phyloP scores from a whole-genome alignment of 2,329 filamentous ascomycete genomes.

The Colletotrichum sidae region DNA sequence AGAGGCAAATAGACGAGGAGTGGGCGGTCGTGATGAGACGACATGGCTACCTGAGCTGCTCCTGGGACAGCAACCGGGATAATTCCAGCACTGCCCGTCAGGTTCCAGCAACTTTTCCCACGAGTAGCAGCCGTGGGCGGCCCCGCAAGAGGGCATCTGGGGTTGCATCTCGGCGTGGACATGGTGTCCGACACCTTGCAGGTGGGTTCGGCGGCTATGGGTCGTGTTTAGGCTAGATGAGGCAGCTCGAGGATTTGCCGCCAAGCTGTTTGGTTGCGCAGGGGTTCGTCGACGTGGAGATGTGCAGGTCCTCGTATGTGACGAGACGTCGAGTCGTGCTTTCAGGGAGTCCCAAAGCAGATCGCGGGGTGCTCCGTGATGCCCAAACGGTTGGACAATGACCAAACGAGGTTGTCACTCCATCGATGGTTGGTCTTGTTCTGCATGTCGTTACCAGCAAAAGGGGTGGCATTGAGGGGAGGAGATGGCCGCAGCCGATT shows the following conservation, averaged over 20 bases:
- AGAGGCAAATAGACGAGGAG: not conserved
- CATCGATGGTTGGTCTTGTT: no score
- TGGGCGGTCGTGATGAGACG: slow-evolving; percentile 1
- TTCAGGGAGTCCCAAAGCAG: no score
- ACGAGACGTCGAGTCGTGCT: no score
- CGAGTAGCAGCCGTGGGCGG: slow-evolving; percentile 18
- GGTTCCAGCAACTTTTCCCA: slow-evolving; percentile 8
- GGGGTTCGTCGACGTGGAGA: slow-evolving; percentile 17
- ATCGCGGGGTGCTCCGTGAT: no score
- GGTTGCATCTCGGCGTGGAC: not conserved
- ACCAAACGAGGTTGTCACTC: no score
- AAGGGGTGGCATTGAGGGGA: no score
- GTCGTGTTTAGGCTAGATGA: slow-evolving; percentile 27
- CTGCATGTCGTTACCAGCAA: no score
- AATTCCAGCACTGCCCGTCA: slow-evolving; percentile 15
- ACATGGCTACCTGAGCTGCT: not conserved
- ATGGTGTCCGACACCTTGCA: not conserved
- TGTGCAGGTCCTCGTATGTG: no score
- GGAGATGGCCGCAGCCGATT: no score
- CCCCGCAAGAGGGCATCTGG: slow-evolving; percentile 14
- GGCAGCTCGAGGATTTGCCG: slow-evolving; percentile 7
- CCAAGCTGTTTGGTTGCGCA: slow-evolving; percentile 21
- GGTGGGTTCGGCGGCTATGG: slow-evolving; percentile 17
- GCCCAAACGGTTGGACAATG: no score
- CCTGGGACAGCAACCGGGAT: slow-evolving; percentile 9